phyloP scores from a whole-genome alignment of 164 flowering plant genomes.

The Hamamelis virginiana region DNA sequence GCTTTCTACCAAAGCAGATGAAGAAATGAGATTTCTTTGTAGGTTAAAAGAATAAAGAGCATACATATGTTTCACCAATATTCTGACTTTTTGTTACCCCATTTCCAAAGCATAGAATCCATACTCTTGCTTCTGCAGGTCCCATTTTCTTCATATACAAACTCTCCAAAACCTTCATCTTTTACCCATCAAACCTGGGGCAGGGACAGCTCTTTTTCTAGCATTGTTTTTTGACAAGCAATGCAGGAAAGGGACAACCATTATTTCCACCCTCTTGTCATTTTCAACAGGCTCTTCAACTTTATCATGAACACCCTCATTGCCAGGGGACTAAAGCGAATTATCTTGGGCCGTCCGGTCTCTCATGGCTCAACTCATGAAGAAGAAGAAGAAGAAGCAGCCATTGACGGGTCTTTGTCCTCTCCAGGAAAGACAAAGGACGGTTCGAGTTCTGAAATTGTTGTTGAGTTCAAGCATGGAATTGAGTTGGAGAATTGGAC shows the following conservation, averaged over 20 bases:
- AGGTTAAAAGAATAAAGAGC: conserved; percentile 4
- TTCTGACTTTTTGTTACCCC: conserved; percentile 18
- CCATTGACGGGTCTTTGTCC: too few relatives aligned
- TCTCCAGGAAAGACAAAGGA: background rate
- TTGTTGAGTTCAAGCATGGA: conserved; percentile 19
- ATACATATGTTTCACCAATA: background rate
- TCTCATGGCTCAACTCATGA: background rate
- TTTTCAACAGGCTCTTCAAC: conserved; percentile 39
- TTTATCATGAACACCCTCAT: conserved; percentile 26
- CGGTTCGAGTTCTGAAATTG: conserved; percentile 7
- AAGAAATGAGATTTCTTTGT: conserved; percentile 1
- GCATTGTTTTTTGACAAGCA: background rate
- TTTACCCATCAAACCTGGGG: background rate
- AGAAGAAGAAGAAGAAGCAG: background rate
- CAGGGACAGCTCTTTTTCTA: too few relatives aligned
- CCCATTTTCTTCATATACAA: background rate
- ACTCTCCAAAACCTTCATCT: background rate
- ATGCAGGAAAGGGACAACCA: conserved; percentile 20
- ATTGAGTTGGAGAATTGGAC: conserved; percentile 15
- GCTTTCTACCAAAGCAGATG: conserved; percentile 1
- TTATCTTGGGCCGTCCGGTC: conserved; percentile 10
- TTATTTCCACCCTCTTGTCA: conserved; percentile 20
- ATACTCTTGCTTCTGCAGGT: background rate
- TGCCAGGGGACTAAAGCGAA: conserved; percentile 21
- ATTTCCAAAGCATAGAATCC: conserved; percentile 24